Conservation (phyloP, 768 basidiomycete genomes). For the Hygrocybe punicea region DNA sequence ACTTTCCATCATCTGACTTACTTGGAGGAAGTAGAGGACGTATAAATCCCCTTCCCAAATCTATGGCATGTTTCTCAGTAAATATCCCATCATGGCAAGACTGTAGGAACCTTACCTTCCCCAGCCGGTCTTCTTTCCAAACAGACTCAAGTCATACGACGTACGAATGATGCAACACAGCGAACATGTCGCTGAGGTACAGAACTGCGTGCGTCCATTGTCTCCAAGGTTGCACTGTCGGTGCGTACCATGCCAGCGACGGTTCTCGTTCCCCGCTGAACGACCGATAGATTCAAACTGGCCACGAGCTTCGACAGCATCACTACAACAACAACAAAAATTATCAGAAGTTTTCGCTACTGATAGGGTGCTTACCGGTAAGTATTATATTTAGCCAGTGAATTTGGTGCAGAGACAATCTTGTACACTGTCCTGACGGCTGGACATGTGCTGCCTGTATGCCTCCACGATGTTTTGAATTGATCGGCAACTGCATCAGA, state of each 20-base stretch:
- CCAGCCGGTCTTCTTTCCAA: slow-evolving; percentile 70
- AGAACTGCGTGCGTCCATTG: slow-evolving; percentile 53
- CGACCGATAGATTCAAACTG: slow-evolving; percentile 53
- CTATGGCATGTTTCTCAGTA: slow-evolving; percentile 29
- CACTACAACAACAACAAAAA: slow-evolving; percentile 29
- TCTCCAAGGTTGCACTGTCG: slow-evolving; percentile 64
- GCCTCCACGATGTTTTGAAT: slow-evolving; percentile 69
- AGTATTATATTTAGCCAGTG: slow-evolving; percentile 54
- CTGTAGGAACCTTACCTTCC: slow-evolving; percentile 46
- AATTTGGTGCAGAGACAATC: slow-evolving; percentile 49
- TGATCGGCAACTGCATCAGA: slow-evolving; percentile 52
- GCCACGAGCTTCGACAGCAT: slow-evolving; percentile 56
- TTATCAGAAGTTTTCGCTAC: background rate
- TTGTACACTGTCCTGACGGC: slow-evolving; percentile 62
- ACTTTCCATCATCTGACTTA: slow-evolving; percentile 23
- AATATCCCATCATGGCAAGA: background rate
- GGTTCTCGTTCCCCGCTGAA: slow-evolving; percentile 66
- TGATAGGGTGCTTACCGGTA: slow-evolving; percentile 46
- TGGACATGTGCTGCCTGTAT: slow-evolving; percentile 52
- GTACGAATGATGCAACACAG: slow-evolving; percentile 62
- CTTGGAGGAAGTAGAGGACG: slow-evolving; percentile 78
- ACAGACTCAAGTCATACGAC: slow-evolving; percentile 60
- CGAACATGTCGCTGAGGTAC: slow-evolving; percentile 55
- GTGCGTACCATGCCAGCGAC: slow-evolving; percentile 72
- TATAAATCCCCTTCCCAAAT: slow-evolving; percentile 70